A percentile compares a stretch with the other conserved stretches of the same genome.
Conservation (phyloP, 345 rosid genomes). For the Linum usitatissimum region DNA sequence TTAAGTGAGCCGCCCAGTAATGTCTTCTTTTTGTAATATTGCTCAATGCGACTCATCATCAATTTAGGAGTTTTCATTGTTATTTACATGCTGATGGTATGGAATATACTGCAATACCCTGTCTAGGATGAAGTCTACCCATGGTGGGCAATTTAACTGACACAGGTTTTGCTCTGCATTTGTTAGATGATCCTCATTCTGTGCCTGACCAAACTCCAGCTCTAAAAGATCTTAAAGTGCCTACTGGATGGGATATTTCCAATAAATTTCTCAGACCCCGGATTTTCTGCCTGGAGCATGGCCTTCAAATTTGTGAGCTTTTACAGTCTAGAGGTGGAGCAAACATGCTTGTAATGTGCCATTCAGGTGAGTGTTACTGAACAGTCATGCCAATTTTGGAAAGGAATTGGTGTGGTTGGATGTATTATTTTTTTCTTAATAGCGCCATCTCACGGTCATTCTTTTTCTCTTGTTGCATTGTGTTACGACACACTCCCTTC, state of each 20-base stretch:
- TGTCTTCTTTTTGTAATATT: too few species aligned
- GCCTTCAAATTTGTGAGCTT: slow-evolving; percentile 60
- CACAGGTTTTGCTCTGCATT: slow-evolving; percentile 11
- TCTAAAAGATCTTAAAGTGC: slow-evolving; percentile 21
- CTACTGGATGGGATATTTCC: slow-evolving; percentile 44
- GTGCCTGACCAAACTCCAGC: slow-evolving; percentile 15
- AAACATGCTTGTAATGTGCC: slow-evolving; percentile 73
- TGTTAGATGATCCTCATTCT: slow-evolving; percentile 18
- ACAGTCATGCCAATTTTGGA: not conserved
- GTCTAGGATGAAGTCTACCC: not conserved
- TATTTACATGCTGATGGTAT: too few species aligned
- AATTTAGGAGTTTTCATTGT: not conserved
- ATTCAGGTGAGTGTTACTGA: slow-evolving; percentile 54
- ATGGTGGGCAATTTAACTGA: not conserved
- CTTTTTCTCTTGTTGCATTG: too few species aligned
- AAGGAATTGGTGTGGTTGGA: not conserved
- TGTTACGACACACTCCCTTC: too few species aligned
- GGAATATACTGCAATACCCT: not conserved
- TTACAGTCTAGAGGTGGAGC: slow-evolving; percentile 73
- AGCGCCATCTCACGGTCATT: too few species aligned
- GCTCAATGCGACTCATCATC: not conserved
- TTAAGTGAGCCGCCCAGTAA: not conserved
- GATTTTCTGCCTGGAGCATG: slow-evolving; percentile 93
- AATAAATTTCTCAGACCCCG: slow-evolving; percentile 62
- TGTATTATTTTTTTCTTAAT: not conserved